Base-by-base conservation (phyloP, 2,329 filamentous ascomycete genomes). In the Rhynchosporium secalis region DNA sequence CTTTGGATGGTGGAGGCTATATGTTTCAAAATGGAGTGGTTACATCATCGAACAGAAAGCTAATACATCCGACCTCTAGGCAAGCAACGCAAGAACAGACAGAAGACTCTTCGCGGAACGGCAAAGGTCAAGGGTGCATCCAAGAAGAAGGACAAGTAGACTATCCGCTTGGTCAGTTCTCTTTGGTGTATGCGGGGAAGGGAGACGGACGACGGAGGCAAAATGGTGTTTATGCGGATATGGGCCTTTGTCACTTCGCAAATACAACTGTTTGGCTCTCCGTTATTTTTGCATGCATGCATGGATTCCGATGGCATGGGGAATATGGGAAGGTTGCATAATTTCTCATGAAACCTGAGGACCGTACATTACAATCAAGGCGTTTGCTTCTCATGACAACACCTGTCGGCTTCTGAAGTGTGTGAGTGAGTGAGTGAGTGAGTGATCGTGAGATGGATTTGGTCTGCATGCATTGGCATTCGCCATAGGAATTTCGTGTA, bases 21-120 rank as follows among this genome's bases (percentile, higher is more conserved):
- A 28, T 46, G 43, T 7, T 28, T 41, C n/a, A 28, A 28, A 13
- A 9, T 48, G 38, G 38, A n/a, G 41, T 55, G 46, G 56, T 28
- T 36, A 55, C 43, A 45, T 56, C 46, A 52, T 41, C 26, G 47
- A 51, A n/a, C 10, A 38, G 51, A 49, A 64, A 68, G 63, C 70
- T 71, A 61, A 72, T 62, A 64, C 56, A 28, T 61, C 20, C 60
- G 54, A 28, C 63, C 64, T 73, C 84, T 82, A 98, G 94, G 94
- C 89, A 99, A 99, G 87, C 95, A 98, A 86, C 91, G 95, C 86
- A 99, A 99, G 92, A 99, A 99, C 91, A 88, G 94, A 81, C 88
- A 91, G 83, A 98, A 99, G 92, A 95, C 94, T 79, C 90, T 97
- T 81, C 91, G 95, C 75, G 95, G 95, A 79, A 96, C 92, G 76